These are phyloP conservation scores for Gypsophila paniculata DNA, from an alignment of 179 eudicot species.

Conservation along the genomic window DNA sequence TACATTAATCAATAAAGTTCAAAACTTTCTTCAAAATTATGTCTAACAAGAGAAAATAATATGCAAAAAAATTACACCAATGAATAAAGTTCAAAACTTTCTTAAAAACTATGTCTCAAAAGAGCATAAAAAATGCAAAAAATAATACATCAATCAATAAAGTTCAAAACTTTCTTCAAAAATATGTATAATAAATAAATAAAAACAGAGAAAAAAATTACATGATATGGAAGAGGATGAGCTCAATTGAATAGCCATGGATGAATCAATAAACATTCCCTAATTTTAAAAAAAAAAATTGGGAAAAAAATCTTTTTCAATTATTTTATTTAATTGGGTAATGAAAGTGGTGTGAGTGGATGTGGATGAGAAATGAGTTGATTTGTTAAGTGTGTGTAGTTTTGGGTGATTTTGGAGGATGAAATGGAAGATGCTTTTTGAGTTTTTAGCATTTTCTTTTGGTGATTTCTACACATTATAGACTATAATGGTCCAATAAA, in stretches of 20 bases:
- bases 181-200: too few species aligned
- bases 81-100: constrained; percentile 12
- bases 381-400: background rate
- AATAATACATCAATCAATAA: constrained; percentile 1
- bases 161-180: constrained; percentile 6
- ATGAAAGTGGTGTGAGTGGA: background rate
- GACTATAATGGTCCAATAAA: constrained; percentile 16
- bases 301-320: too few species aligned
- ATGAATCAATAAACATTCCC: constrained; percentile 45
- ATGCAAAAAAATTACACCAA: background rate
- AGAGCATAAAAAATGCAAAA: background rate
- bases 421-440: constrained; percentile 13
- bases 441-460: background rate
- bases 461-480: background rate
- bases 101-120: background rate
- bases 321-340: background rate
- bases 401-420: constrained; percentile 14
- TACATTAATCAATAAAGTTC: too few species aligned
- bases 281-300: background rate
- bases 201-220: constrained; percentile 10
- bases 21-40: too few species aligned
- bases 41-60: background rate
- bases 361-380: constrained; percentile 23
- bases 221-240: constrained; percentile 34
- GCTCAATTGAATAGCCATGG: constrained; percentile 42